Conservation (phyloP, 75 land plant species). For the Pseudotsuga menziesii region DNA sequence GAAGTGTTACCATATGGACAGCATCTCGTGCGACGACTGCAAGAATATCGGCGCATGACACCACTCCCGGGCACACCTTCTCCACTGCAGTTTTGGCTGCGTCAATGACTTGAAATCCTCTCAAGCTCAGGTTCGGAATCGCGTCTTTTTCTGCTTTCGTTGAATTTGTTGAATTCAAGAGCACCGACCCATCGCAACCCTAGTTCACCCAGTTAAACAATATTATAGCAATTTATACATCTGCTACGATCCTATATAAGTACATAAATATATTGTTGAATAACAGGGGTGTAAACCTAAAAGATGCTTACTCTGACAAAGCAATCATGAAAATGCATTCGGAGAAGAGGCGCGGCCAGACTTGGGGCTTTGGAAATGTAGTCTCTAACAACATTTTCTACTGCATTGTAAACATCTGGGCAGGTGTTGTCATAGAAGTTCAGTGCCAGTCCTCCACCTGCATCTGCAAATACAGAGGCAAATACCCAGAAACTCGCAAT, state of each 20-base stretch:
- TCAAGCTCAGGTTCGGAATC: slow-evolving; percentile 25
- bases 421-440: slow-evolving; percentile 48
- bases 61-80: slow-evolving; percentile 40
- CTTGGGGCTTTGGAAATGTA: slow-evolving; percentile 36
- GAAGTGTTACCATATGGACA: slow-evolving; percentile 10
- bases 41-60: slow-evolving; percentile 55
- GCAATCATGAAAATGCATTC: slow-evolving; percentile 44
- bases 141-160: slow-evolving; percentile 43
- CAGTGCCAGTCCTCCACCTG: neutral
- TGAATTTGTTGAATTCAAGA: slow-evolving; percentile 31
- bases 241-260: too few species aligned
- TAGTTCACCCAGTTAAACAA: neutral
- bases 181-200: slow-evolving; percentile 62
- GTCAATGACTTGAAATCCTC: slow-evolving; percentile 40
- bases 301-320: slow-evolving; percentile 10
- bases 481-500: too few species aligned
- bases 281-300: too few species aligned
- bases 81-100: slow-evolving; percentile 37
- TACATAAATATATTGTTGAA: too few species aligned
- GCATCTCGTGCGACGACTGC: slow-evolving; percentile 42
- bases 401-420: slow-evolving; percentile 53
- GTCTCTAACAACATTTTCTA: slow-evolving; percentile 27
- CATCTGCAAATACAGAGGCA: neutral
- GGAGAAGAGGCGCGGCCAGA: slow-evolving; percentile 20
- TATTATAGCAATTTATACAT: too few species aligned